Conservation (phyloP, 1,139 yeast genomes). For the Yamadazyma atlantica region DNA sequence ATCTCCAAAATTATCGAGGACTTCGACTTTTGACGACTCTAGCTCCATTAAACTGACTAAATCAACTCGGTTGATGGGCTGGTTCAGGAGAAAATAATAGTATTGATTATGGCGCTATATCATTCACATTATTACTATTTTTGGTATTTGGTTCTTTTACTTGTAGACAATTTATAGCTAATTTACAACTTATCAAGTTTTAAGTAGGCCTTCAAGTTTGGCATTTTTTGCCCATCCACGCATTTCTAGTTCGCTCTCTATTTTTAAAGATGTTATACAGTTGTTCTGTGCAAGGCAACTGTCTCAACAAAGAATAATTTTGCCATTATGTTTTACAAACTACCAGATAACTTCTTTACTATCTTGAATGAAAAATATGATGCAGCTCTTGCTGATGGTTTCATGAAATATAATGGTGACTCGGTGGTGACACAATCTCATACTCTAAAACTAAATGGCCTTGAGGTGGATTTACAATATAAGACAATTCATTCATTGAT, state of each 20-base stretch:
- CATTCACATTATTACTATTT: no score
- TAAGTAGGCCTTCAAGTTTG: no score
- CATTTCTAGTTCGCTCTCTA: no score
- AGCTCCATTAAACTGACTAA: slow-evolving; percentile 11
- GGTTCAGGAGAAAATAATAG: slow-evolving; percentile 17
- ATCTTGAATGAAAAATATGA: slow-evolving; percentile 25
- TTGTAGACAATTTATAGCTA: not conserved
- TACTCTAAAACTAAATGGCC: slow-evolving; percentile 18
- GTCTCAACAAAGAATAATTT: no score
- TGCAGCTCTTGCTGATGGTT: slow-evolving; percentile 24
- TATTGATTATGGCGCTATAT: not conserved
- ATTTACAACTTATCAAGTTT: no score
- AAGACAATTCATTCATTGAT: slow-evolving; percentile 44
- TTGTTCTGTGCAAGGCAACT: no score
- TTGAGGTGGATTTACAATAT: slow-evolving; percentile 26
- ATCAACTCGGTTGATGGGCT: slow-evolving; percentile 12
- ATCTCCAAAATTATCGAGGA: slow-evolving; percentile 11
- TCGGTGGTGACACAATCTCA: slow-evolving; percentile 24
- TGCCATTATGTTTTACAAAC: slow-evolving; percentile 19
- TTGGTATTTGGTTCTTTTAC: no score
- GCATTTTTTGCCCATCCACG: no score
- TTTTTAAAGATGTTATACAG: no score
- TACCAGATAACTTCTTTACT: slow-evolving; percentile 28
- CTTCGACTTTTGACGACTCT: slow-evolving; percentile 9
- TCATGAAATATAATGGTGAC: slow-evolving; percentile 33